Percentiles rank a stretch among this genome's conserved stretches.
Evolutionary conservation across 2,329 filamentous ascomycete species (phyloP).

Genomic region (Botrytis medusae): DNA sequence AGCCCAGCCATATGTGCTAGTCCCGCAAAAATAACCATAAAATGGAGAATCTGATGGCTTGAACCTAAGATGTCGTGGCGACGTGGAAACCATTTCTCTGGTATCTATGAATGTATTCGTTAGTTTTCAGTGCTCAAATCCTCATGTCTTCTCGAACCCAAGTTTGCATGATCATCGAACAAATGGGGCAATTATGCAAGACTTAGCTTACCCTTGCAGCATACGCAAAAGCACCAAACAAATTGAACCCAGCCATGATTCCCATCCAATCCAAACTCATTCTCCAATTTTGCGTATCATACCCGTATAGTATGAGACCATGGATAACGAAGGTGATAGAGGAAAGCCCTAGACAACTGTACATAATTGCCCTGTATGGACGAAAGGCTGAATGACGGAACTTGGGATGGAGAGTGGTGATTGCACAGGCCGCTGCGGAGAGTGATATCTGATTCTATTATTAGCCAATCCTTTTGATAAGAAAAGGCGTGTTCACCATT

Average conservation of each 20-base stretch:
- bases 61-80: slow-evolving; percentile 31
- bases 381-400: not conserved
- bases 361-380: slow-evolving; percentile 9
- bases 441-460: not conserved
- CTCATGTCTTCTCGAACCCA: not conserved
- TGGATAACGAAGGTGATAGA: slow-evolving; percentile 1
- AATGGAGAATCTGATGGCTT: slow-evolving; percentile 37
- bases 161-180: too few relatives aligned
- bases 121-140: not conserved
- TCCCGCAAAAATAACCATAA: slow-evolving; percentile 33
- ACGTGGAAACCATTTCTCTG: slow-evolving; percentile 30
- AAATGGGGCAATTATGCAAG: not conserved
- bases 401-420: not conserved
- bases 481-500: not conserved
- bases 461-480: slow-evolving; percentile 2
- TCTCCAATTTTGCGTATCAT: slow-evolving; percentile 21
- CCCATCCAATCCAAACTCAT: slow-evolving; percentile 26
- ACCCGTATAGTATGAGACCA: slow-evolving; percentile 42
- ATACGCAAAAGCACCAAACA: slow-evolving; percentile 20
- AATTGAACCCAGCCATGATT: slow-evolving; percentile 21
- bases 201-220: not conserved
- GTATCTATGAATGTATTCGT: slow-evolving; percentile 17
- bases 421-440: not conserved
- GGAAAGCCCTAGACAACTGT: slow-evolving; percentile 14
- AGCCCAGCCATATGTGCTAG: slow-evolving; percentile 30